Base-by-base conservation (phyloP, 2,329 filamentous ascomycete genomes). In the Ceratocystis cubensis region DNA sequence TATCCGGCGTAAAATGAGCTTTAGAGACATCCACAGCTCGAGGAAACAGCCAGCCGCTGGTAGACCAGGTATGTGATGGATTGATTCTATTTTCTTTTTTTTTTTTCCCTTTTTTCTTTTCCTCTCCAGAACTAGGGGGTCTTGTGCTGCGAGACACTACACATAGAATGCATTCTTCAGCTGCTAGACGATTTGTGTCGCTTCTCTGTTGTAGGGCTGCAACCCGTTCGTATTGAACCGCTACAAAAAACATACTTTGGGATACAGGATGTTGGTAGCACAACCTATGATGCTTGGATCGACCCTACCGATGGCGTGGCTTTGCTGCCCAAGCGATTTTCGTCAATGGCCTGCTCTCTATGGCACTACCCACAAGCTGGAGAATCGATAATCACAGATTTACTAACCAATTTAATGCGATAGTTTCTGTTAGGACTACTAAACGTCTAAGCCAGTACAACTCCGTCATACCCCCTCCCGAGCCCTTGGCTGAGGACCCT, bases 401-500 rank as follows among this genome's bases (percentile, higher is more conserved):
- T 61, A 67, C 64, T 65, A 59, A 65, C 53, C 1, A 63, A 33
- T 71, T 70, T 63, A 70, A 5, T 45, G 44, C 10, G 13, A 6
- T 65, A 83, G 82, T 82, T 68, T 85, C 82, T 59, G 77, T 85
- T 69, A 87, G 92, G 71, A 96, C 92, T 4, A 87, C 92, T 46
- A 94, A 86, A 77, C 85, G 94, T 71, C 79, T 97, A 70, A 97
- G 93, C 76, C 96, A 96, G 74, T 99, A 99, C 77, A 97, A 97
- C 75, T 96, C 94, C 0, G 94, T 99, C 64, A 97, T 99, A 65
- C 94, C 94, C 15, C 86, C 86, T 1, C 94, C 94, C 13, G 91
- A 97, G 75, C 93, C 93, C 8, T 84, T 97, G 70, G 90, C 95
- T 67, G 84, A 87, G 64, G 89, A 93, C 68, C 91, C 92, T 20